phyloP scores from a whole-genome alignment of 495 filamentous ascomycete species.

The Hamigera avellanea region DNA sequence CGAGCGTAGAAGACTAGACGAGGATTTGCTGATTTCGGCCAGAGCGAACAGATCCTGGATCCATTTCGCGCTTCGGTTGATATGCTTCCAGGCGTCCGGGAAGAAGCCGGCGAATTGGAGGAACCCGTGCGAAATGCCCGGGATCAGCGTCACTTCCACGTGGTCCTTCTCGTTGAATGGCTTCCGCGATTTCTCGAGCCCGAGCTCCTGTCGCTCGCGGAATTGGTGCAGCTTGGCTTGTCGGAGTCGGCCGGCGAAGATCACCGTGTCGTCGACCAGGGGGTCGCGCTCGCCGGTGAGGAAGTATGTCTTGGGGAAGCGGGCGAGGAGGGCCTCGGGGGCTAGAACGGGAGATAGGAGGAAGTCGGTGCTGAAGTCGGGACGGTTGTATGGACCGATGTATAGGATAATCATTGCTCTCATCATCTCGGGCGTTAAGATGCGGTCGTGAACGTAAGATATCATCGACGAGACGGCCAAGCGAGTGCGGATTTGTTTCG shows the following conservation, averaged over 20 bases:
- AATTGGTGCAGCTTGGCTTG: constrained; percentile 67
- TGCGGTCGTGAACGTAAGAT: constrained; percentile 92
- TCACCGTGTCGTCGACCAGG: constrained; percentile 89
- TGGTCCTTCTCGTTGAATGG: constrained; percentile 65
- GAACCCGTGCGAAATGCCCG: constrained; percentile 85
- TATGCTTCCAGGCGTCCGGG: constrained; percentile 74
- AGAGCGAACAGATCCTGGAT: constrained; percentile 56
- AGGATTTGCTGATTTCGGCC: constrained; percentile 26
- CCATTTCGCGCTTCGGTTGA: constrained; percentile 65
- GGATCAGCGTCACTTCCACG: constrained; percentile 73
- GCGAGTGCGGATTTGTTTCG: constrained; percentile 67
- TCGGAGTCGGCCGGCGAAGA: constrained; percentile 80
- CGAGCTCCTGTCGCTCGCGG: constrained; percentile 48
- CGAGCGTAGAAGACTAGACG: constrained; percentile 11
- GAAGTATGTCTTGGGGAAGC: constrained; percentile 87
- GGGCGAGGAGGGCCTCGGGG: constrained; percentile 66
- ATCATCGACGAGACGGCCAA: constrained; percentile 93
- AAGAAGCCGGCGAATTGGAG: constrained; percentile 80
- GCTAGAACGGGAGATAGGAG: constrained; percentile 81
- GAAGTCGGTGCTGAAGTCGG: constrained; percentile 87
- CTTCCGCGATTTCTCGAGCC: constrained; percentile 36
- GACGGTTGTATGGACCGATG: constrained; percentile 82
- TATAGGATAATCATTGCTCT: constrained; percentile 98
- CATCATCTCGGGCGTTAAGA: constrained; percentile 96
- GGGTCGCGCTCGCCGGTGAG: constrained; percentile 93